These are phyloP conservation scores for Aphanomyces stellatus DNA, from an alignment of 352 stramenopile genomes.

Conservation along the genomic window DNA sequence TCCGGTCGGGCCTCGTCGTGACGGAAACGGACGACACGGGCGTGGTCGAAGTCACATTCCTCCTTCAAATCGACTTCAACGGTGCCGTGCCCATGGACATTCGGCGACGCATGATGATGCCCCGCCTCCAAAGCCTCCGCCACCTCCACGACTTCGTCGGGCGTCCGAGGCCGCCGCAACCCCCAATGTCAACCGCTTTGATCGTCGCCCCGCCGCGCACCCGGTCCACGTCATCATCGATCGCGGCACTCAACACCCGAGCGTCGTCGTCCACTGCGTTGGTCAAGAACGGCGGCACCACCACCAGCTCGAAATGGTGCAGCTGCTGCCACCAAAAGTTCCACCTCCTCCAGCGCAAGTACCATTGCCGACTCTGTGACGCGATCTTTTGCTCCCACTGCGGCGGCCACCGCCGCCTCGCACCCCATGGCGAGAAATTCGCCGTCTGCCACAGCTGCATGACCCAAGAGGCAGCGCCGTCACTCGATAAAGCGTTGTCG, in stretches of 20 bases:
- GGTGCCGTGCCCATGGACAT: slow-evolving; percentile 22
- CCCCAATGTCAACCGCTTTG: neutral
- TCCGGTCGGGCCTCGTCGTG: slow-evolving; percentile 72
- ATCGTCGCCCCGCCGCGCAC: neutral
- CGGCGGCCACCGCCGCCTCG: slow-evolving; percentile 6
- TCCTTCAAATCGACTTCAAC: slow-evolving; percentile 79
- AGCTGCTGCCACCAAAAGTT: slow-evolving; percentile 42
- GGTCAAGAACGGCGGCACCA: neutral
- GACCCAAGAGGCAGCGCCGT: slow-evolving; percentile 50
- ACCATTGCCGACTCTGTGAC: slow-evolving; percentile 55
- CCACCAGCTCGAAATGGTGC: neutral
- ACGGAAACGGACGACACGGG: slow-evolving; percentile 61
- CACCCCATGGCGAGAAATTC: slow-evolving; percentile 62
- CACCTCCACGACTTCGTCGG: slow-evolving; percentile 7
- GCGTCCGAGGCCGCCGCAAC: neutral
- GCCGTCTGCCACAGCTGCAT: slow-evolving; percentile 39
- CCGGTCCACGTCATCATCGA: neutral
- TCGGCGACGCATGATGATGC: slow-evolving; percentile 7
- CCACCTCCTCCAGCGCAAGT: slow-evolving; percentile 59
- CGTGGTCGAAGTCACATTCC: slow-evolving; percentile 80
- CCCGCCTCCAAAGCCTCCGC: slow-evolving; percentile 5
- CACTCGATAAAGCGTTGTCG: neutral
- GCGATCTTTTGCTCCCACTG: slow-evolving; percentile 72
- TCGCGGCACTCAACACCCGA: neutral
- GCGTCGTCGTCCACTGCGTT: neutral